Evolutionary conservation across 2,329 filamentous ascomycete species (phyloP), one percentile per base, ranked within the genome.

Genomic region (Clarireedia monteithiana): DNA sequence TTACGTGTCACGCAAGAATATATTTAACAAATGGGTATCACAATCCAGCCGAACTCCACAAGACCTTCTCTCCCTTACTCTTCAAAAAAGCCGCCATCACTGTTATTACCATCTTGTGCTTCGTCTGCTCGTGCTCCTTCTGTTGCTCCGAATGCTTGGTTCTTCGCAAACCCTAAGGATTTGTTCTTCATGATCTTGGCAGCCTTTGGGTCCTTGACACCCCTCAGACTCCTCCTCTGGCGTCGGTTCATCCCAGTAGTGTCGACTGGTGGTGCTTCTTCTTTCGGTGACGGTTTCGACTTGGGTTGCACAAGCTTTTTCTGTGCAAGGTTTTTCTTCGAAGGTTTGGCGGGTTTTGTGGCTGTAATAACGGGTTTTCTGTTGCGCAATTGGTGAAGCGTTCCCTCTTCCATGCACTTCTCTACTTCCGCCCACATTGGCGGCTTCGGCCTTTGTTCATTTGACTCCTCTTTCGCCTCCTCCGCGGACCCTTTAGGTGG

Each of bases 381-480:
- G 59, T 69, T 62, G 57, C 68, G 58, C 46, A 69, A 56, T 42
- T 59, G 58, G 49, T 64, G 53, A 7, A 70, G 64, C 10, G 65
- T 66, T 6, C 83, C 83, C 39, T 82, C 74, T 53, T 75, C 72
- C 74, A 86, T 83, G 12, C 83, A 78, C 64, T 80, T 75, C 71
- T 88, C 85, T 17, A 92, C 78, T 14, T 77, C 71, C 15, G 72
- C 71, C 88, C 88, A 91, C 74, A 91, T 79, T n/a, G 80, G 76
- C 63, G 69, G 74, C 44, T 72, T 74, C 42, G 51, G 47, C 49
- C 69, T 75, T 36, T 65, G 27, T 30, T 30, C 27, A 10, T 30
- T 62, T 15, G 61, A 59, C 58, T 57, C 61, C 55, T 34, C 26
- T 26, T 49, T 55, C 42, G 67, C 64, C 26, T 64, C 65, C 15